These are phyloP conservation scores for Nyssa sinensis DNA, from an alignment of 148 eudicot genomes.

Conservation along the genomic window DNA sequence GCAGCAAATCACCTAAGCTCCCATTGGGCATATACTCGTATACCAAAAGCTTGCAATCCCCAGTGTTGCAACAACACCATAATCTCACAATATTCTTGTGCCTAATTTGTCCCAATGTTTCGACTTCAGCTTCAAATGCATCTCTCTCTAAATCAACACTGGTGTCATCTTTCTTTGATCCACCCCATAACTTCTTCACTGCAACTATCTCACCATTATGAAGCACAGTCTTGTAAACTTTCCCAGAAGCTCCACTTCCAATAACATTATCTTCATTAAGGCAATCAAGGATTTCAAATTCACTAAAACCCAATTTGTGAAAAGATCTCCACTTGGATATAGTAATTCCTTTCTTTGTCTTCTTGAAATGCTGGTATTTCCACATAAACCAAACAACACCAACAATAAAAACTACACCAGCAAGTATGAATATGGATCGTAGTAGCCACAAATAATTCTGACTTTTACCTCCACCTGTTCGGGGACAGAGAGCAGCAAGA, in stretches of 20 bases:
- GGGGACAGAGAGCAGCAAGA: constrained; percentile 20
- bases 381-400: constrained; percentile 28
- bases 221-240: constrained; percentile 45
- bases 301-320: constrained; percentile 43
- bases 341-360: constrained; percentile 4
- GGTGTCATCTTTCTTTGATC: constrained; percentile 1
- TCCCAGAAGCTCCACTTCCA: constrained; percentile 52
- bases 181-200: constrained; percentile 41
- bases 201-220: constrained; percentile 45
- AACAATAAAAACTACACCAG: constrained; percentile 26
- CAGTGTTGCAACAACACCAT: constrained; percentile 47
- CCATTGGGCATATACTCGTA: constrained; percentile 55
- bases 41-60: constrained; percentile 40
- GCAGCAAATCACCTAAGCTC: constrained; percentile 50
- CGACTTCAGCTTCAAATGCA: constrained; percentile 46
- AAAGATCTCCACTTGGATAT: constrained; percentile 52
- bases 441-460: constrained; percentile 22
- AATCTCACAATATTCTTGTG: constrained; percentile 50
- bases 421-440: constrained; percentile 17
- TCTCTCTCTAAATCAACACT: constrained; percentile 12
- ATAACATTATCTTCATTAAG: constrained; percentile 46
- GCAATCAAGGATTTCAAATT: constrained; percentile 32
- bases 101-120: constrained; percentile 48
- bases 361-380: constrained; percentile 27
- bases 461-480: background rate